These are phyloP conservation scores for Cicer cuneatum DNA, from an alignment of 306 rosid species.

Conservation along the genomic window DNA sequence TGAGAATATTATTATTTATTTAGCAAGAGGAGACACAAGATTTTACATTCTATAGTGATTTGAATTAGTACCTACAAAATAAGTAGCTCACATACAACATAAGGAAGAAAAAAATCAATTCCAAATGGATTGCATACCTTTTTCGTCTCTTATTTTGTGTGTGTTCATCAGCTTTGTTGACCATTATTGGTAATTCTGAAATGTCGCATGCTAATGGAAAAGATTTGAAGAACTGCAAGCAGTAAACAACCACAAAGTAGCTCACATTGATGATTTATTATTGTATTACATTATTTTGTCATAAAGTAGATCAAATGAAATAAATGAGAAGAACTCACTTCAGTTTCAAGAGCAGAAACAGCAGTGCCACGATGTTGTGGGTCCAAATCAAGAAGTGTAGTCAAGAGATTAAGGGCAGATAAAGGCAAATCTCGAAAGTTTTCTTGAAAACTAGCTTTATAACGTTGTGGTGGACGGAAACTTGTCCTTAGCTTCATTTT, in stretches of 20 bases:
- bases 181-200: conserved; percentile 45
- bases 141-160: conserved; percentile 44
- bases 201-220: conserved; percentile 46
- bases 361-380: conserved; percentile 46
- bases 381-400: conserved; percentile 48
- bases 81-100: too few species aligned
- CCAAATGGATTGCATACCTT: conserved; percentile 36
- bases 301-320: neutral
- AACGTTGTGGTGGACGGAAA: conserved; percentile 52
- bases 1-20: too few species aligned
- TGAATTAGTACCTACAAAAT: too few species aligned
- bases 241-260: neutral
- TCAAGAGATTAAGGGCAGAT: conserved; percentile 41
- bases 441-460: conserved; percentile 47
- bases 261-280: too few species aligned
- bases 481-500: conserved; percentile 63
- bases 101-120: too few species aligned
- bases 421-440: conserved; percentile 43
- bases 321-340: conserved; percentile 39
- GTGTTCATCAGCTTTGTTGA: conserved; percentile 43
- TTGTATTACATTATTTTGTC: neutral
- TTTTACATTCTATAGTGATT: too few species aligned
- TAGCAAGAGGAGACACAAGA: too few species aligned
- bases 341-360: conserved; percentile 49
- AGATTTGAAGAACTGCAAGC: conserved; percentile 51